These are phyloP conservation scores for Leishmania major DNA, from an alignment of 208 protist species.

Conservation along the genomic window DNA sequence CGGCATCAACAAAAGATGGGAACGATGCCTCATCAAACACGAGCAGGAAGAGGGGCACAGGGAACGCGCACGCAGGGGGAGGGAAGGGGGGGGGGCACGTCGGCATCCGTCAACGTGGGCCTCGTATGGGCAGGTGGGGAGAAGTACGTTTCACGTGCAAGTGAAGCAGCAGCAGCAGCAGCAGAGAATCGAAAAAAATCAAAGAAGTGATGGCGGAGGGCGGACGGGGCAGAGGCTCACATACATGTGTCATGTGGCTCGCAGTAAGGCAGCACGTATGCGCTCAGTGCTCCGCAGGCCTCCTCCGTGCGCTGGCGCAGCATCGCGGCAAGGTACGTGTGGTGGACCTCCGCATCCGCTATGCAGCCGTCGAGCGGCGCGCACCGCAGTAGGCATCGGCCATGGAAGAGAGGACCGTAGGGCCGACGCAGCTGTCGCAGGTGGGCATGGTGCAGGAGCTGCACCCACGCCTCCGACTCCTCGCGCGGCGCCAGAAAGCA, in stretches of 20 bases:
- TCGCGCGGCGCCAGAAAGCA: not conserved
- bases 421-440: constrained; percentile 14
- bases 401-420: constrained; percentile 20
- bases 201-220: not conserved
- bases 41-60: not conserved
- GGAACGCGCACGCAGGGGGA: no score
- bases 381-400: not conserved
- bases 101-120: not conserved
- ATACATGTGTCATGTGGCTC: not conserved
- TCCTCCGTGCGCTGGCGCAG: constrained; percentile 1
- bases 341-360: constrained; percentile 11
- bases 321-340: constrained; percentile 12
- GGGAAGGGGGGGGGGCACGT: not conserved
- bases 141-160: not conserved
- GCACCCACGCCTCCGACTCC: constrained; percentile 12
- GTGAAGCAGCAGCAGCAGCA: not conserved
- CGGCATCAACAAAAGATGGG: not conserved
- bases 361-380: not conserved
- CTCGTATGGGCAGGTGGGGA: not conserved
- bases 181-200: not conserved
- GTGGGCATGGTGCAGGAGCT: constrained; percentile 4
- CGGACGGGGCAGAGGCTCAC: not conserved
- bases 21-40: not conserved
- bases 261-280: not conserved
- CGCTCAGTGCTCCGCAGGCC: not conserved